A percentile compares a stretch with the other conserved stretches of the same genome.
Conservation (phyloP, 2,329 filamentous ascomycete species). For the Elsinoe batatas region DNA sequence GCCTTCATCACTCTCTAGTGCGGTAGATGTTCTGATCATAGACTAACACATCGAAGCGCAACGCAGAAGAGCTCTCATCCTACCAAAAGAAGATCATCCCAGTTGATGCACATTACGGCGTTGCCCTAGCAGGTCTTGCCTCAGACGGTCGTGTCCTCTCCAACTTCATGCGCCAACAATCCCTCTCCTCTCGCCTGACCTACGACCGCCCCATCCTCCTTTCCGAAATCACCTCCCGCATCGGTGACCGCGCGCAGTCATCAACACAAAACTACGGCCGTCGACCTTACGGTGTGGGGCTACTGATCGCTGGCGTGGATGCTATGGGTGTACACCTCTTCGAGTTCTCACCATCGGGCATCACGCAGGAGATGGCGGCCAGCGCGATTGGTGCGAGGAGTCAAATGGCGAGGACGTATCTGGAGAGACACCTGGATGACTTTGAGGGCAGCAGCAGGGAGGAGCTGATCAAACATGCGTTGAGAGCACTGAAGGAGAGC, state of each 20-base stretch:
- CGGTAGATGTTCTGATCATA: neutral
- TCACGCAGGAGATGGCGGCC: slow-evolving; percentile 95
- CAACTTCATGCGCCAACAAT: slow-evolving; percentile 99
- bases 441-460: slow-evolving; percentile 70
- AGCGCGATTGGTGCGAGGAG: slow-evolving; percentile 92
- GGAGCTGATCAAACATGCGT: slow-evolving; percentile 80
- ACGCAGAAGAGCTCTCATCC: slow-evolving; percentile 96
- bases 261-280: slow-evolving; percentile 98
- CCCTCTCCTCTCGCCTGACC: slow-evolving; percentile 85
- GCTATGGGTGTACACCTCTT: slow-evolving; percentile 91
- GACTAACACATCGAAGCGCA: slow-evolving; percentile 53
- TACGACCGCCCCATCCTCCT: slow-evolving; percentile 91
- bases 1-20: neutral
- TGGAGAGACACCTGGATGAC: slow-evolving; percentile 80
- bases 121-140: slow-evolving; percentile 92
- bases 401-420: slow-evolving; percentile 95
- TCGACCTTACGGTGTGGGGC: slow-evolving; percentile 88
- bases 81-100: slow-evolving; percentile 99
- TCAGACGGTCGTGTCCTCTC: slow-evolving; percentile 97
- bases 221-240: slow-evolving; percentile 78
- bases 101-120: slow-evolving; percentile 89
- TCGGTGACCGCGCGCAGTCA: slow-evolving; percentile 91
- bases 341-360: slow-evolving; percentile 92
- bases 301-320: slow-evolving; percentile 88
- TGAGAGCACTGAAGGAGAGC: slow-evolving; percentile 88